These are phyloP conservation scores for Fonsecaea erecta DNA, from an alignment of 2,329 filamentous ascomycete genomes.

Conservation along the genomic window DNA sequence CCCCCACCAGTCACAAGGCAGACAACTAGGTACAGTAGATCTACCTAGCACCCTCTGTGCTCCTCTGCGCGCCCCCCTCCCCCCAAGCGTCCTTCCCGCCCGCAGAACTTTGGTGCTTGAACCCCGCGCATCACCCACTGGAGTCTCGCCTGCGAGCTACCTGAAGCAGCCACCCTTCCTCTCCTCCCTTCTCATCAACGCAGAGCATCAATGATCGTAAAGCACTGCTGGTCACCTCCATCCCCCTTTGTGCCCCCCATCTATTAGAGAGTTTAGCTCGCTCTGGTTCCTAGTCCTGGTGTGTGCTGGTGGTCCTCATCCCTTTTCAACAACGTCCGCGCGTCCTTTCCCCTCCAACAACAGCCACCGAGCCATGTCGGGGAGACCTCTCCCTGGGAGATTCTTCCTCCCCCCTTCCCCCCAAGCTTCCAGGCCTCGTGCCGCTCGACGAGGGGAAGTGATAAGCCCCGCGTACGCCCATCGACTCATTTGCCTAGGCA, in stretches of 20 bases:
- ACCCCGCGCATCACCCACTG: background rate
- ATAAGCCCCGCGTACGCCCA: conserved; percentile 8
- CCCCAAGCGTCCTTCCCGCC: background rate
- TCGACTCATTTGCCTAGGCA: background rate
- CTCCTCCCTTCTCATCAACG: too few species aligned
- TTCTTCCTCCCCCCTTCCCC: background rate
- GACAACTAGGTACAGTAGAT: too few species aligned
- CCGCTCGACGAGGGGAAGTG: background rate
- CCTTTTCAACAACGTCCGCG: conserved; percentile 2
- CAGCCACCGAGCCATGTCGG: background rate
- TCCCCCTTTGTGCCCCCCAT: too few species aligned
- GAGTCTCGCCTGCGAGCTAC: background rate
- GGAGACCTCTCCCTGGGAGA: background rate
- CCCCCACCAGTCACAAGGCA: background rate
- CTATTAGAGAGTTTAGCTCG: too few species aligned
- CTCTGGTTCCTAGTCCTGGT: too few species aligned
- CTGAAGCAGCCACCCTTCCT: too few species aligned
- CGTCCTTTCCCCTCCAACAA: background rate
- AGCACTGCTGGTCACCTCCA: too few species aligned
- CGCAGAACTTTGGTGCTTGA: background rate
- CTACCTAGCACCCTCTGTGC: background rate
- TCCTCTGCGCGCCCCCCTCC: background rate
- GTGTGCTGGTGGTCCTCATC: too few species aligned
- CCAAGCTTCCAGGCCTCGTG: background rate
- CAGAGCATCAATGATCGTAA: too few species aligned